Evolutionary conservation across 2,329 filamentous ascomycete species (phyloP).

Genomic region (Fusarium luffae): DNA sequence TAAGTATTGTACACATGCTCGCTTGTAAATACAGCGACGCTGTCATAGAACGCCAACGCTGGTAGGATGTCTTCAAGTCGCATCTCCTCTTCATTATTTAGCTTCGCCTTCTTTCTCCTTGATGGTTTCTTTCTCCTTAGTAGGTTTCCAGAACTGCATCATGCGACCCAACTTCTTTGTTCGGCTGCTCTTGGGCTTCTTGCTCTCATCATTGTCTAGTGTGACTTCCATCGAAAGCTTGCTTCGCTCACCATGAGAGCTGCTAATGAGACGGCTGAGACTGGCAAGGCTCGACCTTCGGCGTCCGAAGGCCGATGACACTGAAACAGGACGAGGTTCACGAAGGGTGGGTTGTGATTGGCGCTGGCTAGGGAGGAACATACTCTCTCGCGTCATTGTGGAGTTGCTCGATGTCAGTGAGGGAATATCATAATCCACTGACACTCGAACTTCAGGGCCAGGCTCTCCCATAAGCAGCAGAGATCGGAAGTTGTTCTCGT

Average conservation of each 20-base stretch:
- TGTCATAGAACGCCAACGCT: conserved; percentile 33
- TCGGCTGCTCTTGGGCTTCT: conserved; percentile 70
- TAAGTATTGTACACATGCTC: conserved; percentile 53
- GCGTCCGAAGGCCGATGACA: conserved; percentile 72
- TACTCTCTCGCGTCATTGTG: conserved; percentile 78
- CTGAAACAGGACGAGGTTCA: conserved; percentile 70
- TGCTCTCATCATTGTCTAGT: conserved; percentile 63
- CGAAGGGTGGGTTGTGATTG: conserved; percentile 61
- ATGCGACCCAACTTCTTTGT: conserved; percentile 77
- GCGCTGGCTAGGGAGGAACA: conserved; percentile 57
- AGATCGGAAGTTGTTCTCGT: conserved; percentile 77
- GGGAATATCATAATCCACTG: conserved; percentile 75
- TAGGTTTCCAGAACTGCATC: conserved; percentile 82
- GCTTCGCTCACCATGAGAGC: conserved; percentile 78
- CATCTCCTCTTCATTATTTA: conserved; percentile 32
- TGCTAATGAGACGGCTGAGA: conserved; percentile 79
- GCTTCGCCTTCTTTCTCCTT: conserved; percentile 56
- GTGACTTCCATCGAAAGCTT: conserved; percentile 77
- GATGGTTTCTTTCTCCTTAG: conserved; percentile 63
- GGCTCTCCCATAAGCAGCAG: conserved; percentile 76
- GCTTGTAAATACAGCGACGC: conserved; percentile 52
- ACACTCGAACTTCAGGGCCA: conserved; percentile 76
- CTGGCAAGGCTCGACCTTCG: conserved; percentile 82
- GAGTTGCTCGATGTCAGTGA: conserved; percentile 81
- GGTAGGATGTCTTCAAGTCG: conserved; percentile 13